phyloP scores from a whole-genome alignment of 2,329 filamentous ascomycete genomes.

The Dothideomycetidae sp. region DNA sequence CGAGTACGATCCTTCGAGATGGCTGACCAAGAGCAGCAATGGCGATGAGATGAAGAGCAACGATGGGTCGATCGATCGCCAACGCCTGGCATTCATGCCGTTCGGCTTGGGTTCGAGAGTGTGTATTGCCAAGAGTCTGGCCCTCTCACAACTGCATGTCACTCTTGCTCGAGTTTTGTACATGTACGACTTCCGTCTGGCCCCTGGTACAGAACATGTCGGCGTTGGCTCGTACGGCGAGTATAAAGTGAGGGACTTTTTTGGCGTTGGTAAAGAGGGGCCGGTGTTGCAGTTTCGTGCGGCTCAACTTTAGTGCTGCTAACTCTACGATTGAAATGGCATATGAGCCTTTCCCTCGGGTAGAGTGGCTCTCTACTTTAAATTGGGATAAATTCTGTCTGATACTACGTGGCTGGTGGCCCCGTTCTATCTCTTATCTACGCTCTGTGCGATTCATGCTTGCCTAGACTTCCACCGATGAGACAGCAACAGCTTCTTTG shows the following conservation, averaged over 20 bases:
- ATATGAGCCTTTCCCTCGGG: no score
- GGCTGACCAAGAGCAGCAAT: slow-evolving; percentile 8
- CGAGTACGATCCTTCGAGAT: slow-evolving; percentile 4
- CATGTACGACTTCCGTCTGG: slow-evolving; percentile 16
- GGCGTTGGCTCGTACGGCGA: slow-evolving; percentile 42
- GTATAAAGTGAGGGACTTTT: slow-evolving; percentile 58
- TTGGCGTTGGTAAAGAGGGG: slow-evolving; percentile 60
- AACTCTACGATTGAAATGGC: no score
- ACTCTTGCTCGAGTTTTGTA: slow-evolving; percentile 16
- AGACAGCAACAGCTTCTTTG: no score
- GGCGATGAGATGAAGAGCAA: background rate
- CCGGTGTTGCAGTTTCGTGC: slow-evolving; percentile 48
- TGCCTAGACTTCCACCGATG: no score
- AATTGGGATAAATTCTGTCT: no score
- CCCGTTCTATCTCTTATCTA: no score
- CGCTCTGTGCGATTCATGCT: no score
- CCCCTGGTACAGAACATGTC: slow-evolving; percentile 28
- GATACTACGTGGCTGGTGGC: no score
- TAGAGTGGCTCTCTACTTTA: no score
- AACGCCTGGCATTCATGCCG: slow-evolving; percentile 55
- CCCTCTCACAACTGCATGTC: slow-evolving; percentile 17
- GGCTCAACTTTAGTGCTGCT: no score
- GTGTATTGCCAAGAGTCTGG: slow-evolving; percentile 49
- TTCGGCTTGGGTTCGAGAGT: slow-evolving; percentile 56
- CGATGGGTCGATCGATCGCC: slow-evolving; percentile 12